A percentile compares a stretch with the other conserved stretches of the same genome.
Evolutionary conservation across 495 filamentous ascomycete species (phyloP).

Genomic region (Xylaria flabelliformis): DNA sequence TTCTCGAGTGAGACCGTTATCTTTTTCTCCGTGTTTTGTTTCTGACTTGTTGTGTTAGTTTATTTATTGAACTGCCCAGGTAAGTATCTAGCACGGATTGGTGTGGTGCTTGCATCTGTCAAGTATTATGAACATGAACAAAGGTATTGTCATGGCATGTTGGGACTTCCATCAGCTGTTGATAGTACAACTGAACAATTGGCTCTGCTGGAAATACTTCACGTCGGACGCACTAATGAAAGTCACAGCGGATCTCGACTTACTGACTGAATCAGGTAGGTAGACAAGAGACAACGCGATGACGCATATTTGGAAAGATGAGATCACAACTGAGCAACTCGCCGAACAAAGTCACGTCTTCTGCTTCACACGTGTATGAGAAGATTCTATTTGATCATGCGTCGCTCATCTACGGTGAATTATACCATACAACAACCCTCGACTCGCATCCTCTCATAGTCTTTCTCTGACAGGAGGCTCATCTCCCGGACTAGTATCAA

Average conservation of each 20-base stretch:
- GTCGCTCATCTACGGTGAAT: neutral
- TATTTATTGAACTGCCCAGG: neutral
- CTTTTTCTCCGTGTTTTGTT: neutral
- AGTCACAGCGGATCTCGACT: neutral
- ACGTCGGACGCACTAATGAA: neutral
- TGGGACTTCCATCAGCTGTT: neutral
- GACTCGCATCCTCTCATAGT: neutral
- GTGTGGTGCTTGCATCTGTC: too few species aligned
- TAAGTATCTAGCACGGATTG: neutral
- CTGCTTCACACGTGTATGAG: neutral
- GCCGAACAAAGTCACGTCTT: neutral
- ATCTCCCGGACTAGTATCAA: neutral
- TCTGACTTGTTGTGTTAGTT: neutral
- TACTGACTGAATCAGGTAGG: neutral
- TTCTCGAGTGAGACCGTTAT: neutral
- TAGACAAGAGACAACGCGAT: neutral
- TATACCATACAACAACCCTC: neutral
- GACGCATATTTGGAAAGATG: neutral
- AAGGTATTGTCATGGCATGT: neutral
- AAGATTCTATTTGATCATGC: neutral
- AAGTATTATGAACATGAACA: neutral
- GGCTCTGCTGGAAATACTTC: neutral
- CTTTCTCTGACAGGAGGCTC: neutral
- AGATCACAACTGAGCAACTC: neutral
- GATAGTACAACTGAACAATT: neutral